These are phyloP conservation scores for Ilex asprella DNA, from an alignment of 257 asterid genomes.

Conservation along the genomic window DNA sequence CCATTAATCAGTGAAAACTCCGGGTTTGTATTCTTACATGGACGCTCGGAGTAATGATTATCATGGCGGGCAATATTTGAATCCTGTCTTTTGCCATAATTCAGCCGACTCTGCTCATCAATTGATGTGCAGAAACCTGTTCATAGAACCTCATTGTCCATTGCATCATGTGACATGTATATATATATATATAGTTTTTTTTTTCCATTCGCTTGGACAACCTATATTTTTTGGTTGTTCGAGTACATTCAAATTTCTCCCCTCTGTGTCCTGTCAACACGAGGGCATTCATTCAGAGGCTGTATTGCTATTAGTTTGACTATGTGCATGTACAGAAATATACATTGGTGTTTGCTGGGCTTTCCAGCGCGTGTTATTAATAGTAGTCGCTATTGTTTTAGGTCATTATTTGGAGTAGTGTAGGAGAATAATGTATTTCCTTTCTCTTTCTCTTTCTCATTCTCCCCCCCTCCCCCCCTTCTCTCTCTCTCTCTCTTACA, in stretches of 20 bases:
- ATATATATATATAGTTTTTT: slow-evolving; percentile 26
- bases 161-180: slow-evolving; percentile 32
- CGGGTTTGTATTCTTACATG: slow-evolving; percentile 78
- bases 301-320: slow-evolving; percentile 29
- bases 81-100: slow-evolving; percentile 6
- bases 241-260: slow-evolving; percentile 23
- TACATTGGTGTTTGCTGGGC: no score
- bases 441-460: no score
- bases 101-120: slow-evolving; percentile 17
- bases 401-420: no score
- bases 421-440: no score
- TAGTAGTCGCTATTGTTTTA: no score
- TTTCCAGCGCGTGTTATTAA: no score
- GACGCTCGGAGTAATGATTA: slow-evolving; percentile 46
- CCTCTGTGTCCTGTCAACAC: slow-evolving; percentile 35
- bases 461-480: no score
- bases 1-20: slow-evolving; percentile 92
- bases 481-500: no score
- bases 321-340: slow-evolving; percentile 11
- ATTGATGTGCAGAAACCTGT: slow-evolving; percentile 34
- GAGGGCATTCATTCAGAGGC: slow-evolving; percentile 34
- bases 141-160: slow-evolving; percentile 25
- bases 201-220: slow-evolving; percentile 42
- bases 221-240: no score
- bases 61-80: slow-evolving; percentile 14